phyloP scores from a whole-genome alignment of 2,329 filamentous ascomycete species.

The Corniculantispora saksenae region DNA sequence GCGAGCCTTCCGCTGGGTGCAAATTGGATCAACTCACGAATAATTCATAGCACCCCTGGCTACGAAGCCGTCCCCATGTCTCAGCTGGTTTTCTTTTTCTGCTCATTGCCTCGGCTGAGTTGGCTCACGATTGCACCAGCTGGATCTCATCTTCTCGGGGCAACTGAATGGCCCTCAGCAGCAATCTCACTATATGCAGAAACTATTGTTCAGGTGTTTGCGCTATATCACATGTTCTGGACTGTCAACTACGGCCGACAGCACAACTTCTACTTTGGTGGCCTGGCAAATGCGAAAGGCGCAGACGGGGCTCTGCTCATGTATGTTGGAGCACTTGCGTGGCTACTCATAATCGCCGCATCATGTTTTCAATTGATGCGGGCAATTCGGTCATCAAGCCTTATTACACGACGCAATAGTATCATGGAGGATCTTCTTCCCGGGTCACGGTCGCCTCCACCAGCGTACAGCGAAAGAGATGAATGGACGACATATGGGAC shows the following conservation, averaged over 20 bases:
- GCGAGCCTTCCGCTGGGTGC: background rate
- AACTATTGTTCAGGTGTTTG: background rate
- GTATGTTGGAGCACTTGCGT: background rate
- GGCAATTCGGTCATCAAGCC: background rate
- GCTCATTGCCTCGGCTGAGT: background rate
- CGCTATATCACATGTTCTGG: background rate
- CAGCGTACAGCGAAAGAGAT: too few relatives aligned
- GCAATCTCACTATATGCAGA: background rate
- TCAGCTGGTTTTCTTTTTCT: background rate
- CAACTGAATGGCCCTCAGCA: background rate
- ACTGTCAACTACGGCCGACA: background rate
- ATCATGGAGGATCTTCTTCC: background rate
- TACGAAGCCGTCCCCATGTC: background rate
- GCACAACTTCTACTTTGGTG: constrained; percentile 1
- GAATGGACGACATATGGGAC: background rate
- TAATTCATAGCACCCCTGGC: background rate
- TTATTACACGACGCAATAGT: background rate
- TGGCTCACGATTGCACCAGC: background rate
- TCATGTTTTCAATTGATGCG: background rate
- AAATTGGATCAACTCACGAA: background rate
- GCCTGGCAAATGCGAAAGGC: background rate
- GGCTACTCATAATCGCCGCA: background rate
- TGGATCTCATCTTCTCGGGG: background rate
- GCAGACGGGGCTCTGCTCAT: background rate
- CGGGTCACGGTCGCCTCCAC: background rate